A percentile compares a stretch with the other conserved stretches of the same genome.
phyloP scores from a whole-genome alignment of 208 protist genomes.

The Zelonia costaricensis region DNA sequence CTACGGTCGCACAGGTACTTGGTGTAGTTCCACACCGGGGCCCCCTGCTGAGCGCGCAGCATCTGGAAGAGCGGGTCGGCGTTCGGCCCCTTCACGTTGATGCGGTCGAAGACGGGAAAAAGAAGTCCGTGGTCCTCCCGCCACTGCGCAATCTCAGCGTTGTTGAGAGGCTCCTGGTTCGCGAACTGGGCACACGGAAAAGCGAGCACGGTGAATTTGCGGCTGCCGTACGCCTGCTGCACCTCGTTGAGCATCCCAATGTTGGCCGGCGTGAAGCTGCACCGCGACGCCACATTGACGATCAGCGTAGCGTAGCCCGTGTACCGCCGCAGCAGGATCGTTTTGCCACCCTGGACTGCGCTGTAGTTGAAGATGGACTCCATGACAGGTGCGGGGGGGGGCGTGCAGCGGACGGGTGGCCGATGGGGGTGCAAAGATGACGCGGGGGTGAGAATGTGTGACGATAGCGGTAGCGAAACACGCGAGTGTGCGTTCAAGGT shows the following conservation, averaged over 20 bases:
- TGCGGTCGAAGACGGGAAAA: constrained; percentile 65
- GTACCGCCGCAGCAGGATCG: constrained; percentile 42
- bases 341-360: constrained; percentile 28
- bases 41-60: constrained; percentile 47
- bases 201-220: constrained; percentile 50
- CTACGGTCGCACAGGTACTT: constrained; percentile 63
- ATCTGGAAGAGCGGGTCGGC: constrained; percentile 62
- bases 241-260: constrained; percentile 48
- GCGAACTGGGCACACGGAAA: constrained; percentile 73
- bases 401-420: background rate
- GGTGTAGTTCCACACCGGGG: constrained; percentile 72
- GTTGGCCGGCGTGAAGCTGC: constrained; percentile 50
- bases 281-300: constrained; percentile 70
- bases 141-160: constrained; percentile 45
- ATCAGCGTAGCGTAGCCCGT: constrained; percentile 50
- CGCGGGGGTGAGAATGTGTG: too few relatives aligned
- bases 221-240: constrained; percentile 30
- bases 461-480: too few relatives aligned
- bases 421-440: too few relatives aligned
- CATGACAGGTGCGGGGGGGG: background rate
- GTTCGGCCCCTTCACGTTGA: constrained; percentile 48
- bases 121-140: constrained; percentile 16
- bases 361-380: constrained; percentile 34
- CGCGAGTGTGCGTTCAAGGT: too few relatives aligned
- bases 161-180: constrained; percentile 58